Base-by-base conservation (phyloP, 495 filamentous ascomycete species). In the Penicillium soppii region DNA sequence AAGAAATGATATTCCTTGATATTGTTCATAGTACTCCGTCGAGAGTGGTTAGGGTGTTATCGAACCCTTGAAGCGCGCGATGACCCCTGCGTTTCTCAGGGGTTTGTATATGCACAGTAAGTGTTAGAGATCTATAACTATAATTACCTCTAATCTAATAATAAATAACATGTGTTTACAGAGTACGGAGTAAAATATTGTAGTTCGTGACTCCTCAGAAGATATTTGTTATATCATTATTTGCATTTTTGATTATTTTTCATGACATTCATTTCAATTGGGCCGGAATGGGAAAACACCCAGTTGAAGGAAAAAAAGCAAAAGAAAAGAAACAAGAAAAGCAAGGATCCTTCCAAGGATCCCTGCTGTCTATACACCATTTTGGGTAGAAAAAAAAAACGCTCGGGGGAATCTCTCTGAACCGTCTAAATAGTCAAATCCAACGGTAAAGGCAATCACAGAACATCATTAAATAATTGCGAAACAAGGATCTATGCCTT, bases 401-500 rank as follows among this genome's bases (percentile, higher is more conserved):
- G 63, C 60, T 65, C 50, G 56, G 61, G 69, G 69, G 69, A 72
- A 72, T 73, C 70, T 72, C 66, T 58, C 53, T 57, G 51, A 69
- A 61, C 61, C 67, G 66, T 72, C 65, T 71, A 69, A 65, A 63
- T 41, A 65, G 47, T 61, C 50, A 67, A 60, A 52, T 61, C 56
- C 63, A 71, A 63, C 63, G 49, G 62, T 47, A 58, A 62, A 70
- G 55, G 39, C 63, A 57, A 56, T 51, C 43, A 43, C 37, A 53
- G 47, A 58, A 52, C 22, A 47, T 43, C 55, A 53, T 46, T 15
- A 40, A 43, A 55, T n/a, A n/a, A n/a, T n/a, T n/a, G n/a, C n/a
- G n/a, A 43, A 36, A 32, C 29, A 32, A 32, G 29, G 25, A 39
- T 59, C 76, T 86, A 98, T 69, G 83, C 86, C 83, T 97, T 94